phyloP scores from a whole-genome alignment of 345 rosid species.

The Angophora floribunda region DNA sequence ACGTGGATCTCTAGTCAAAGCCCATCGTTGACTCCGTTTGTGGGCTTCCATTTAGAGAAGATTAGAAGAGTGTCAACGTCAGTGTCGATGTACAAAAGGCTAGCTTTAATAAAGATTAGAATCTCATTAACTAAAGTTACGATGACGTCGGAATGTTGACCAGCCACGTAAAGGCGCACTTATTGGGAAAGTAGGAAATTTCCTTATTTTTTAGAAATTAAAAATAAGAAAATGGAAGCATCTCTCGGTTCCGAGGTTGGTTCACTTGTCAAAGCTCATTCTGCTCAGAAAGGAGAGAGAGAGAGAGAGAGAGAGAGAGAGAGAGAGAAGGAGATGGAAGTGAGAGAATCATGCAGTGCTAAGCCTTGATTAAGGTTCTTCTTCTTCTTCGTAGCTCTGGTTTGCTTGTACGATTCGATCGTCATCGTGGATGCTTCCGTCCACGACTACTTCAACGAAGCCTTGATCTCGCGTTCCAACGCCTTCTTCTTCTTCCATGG shows the following conservation, averaged over 20 bases:
- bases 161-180: too few species aligned
- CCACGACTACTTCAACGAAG: conserved; percentile 61
- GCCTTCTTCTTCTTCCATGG: conserved; percentile 72
- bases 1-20: too few species aligned
- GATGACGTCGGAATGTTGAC: too few species aligned
- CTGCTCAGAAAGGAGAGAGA: not conserved
- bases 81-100: too few species aligned
- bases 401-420: not conserved
- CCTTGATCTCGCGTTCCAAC: conserved; percentile 36
- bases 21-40: too few species aligned
- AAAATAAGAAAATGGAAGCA: not conserved
- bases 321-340: not conserved
- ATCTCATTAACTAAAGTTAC: too few species aligned
- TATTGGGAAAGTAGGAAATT: too few species aligned
- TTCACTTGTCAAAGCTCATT: not conserved
- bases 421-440: conserved; percentile 33
- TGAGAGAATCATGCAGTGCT: not conserved
- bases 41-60: too few species aligned
- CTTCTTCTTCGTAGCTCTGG: not conserved
- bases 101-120: too few species aligned
- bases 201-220: too few species aligned
- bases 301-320: not conserved
- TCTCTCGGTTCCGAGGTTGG: not conserved
- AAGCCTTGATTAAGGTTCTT: not conserved
- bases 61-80: too few species aligned